Evolutionary conservation across 83 land plant species (phyloP).

Genomic region (Larix sibirica): DNA sequence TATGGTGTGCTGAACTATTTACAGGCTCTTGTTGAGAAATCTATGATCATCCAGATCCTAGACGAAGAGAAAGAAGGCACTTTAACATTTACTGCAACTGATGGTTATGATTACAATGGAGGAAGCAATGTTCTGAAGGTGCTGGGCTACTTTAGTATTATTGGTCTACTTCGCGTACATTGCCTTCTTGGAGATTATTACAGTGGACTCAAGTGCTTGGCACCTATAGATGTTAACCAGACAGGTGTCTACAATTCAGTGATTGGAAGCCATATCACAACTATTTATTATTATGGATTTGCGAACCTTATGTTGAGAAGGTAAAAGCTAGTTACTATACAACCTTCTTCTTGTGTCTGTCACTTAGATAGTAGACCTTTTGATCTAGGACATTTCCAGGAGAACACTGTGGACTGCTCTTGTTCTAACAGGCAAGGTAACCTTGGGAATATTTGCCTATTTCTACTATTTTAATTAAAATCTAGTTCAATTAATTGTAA

Average conservation of each 20-base stretch:
- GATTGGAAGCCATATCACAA: conserved; percentile 84
- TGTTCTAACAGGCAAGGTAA: not conserved
- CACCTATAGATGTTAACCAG: conserved; percentile 78
- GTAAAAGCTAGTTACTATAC: conserved; percentile 29
- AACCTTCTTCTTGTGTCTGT: not conserved
- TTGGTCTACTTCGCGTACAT: conserved; percentile 84
- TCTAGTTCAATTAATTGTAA: too few species aligned
- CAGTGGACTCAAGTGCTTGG: conserved; percentile 82
- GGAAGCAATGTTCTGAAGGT: conserved; percentile 95
- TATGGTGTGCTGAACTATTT: conserved; percentile 84
- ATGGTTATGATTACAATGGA: conserved; percentile 91
- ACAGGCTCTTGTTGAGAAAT: conserved; percentile 92
- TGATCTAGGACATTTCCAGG: not conserved
- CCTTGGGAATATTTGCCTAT: not conserved
- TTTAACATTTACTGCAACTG: conserved; percentile 77
- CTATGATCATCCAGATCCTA: conserved; percentile 68
- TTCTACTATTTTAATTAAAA: too few species aligned
- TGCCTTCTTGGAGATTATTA: conserved; percentile 89
- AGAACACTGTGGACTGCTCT: not conserved
- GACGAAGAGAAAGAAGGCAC: conserved; percentile 85
- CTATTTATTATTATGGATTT: conserved; percentile 88
- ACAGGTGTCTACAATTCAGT: conserved; percentile 77
- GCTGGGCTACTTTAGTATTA: conserved; percentile 87
- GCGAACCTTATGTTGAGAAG: conserved; percentile 89
- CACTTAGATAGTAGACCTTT: not conserved